Evolutionary conservation across 306 rosid genomes (phyloP), one percentile per base, ranked within the genome.

Genomic region (Gynostemma pentaphyllum): DNA sequence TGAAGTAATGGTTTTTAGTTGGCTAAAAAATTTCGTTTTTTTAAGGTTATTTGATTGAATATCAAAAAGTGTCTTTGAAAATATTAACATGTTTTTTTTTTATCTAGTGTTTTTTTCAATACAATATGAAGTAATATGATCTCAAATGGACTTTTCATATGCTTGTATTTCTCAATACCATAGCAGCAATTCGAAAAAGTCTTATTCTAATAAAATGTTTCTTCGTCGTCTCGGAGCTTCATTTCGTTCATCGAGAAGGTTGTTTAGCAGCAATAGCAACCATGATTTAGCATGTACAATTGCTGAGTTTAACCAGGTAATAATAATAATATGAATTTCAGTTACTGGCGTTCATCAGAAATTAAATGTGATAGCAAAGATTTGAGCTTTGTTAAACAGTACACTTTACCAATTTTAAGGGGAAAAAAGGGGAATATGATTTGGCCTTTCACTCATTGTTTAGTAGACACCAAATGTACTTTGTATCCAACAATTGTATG

Each of bases 291-390:
- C 79, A 40, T 78, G 48, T 72, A 66, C 82, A 18, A 85, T 91
- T 64, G 74, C 76, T 37, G 95, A 87, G 72, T 87, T 90, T 66
- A 87, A 91, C 74, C 74, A 85, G 85, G 97, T n/a, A n/a, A n/a
- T n/a, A n/a, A n/a, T n/a, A n/a, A n/a, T 87, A 62, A 37, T 57
- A 19, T 57, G 19, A 2, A 2, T 36, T 36, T 57, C 46, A 57
- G 26, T 1, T 24, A 10, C 21, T 64, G 41, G 48, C 29, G 30
- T 66, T 45, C 37, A 29, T 0, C 47, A 7, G 32, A 53, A 41
- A 27, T 27, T 22, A 50, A 12, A 54, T 30, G 36, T 21, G 1
- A 12, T 48, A 2, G 16, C 16, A 32, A 30, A 2, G 3, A 7
- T 27, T 5, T 10, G 18, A 53, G 2, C 60, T 26, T 53, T 14